A percentile compares a stretch with the other conserved stretches of the same genome.
Conservation (phyloP, 1,284 basidiomycete species). For the Porogramme epimiltina region DNA sequence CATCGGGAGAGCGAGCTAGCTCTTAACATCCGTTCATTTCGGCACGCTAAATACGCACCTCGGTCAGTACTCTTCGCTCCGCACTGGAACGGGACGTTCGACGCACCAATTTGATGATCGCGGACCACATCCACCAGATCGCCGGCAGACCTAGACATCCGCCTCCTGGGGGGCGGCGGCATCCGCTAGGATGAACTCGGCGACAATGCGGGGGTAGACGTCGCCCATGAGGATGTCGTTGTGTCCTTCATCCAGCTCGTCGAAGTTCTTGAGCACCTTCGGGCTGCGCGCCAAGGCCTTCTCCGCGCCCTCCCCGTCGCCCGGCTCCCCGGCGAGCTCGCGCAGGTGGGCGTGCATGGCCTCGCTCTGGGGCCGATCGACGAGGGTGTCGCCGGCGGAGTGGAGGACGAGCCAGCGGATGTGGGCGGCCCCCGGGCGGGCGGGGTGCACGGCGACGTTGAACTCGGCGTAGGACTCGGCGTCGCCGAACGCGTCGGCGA, state of each 20-base stretch:
- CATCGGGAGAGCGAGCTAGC: too few species aligned
- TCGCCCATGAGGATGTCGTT: conserved; percentile 51
- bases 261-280: conserved; percentile 43
- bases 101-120: too few species aligned
- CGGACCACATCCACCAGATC: too few species aligned
- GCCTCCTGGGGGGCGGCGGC: not conserved
- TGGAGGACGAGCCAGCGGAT: conserved; percentile 73
- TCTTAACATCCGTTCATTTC: too few species aligned
- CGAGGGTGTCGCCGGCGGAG: conserved; percentile 67
- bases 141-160: too few species aligned
- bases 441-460: conserved; percentile 46
- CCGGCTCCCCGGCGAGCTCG: conserved; percentile 26
- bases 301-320: not conserved
- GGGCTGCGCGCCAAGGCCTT: conserved; percentile 1
- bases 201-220: conserved; percentile 51
- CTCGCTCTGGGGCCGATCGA: conserved; percentile 65
- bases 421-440: conserved; percentile 35
- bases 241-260: conserved; percentile 55
- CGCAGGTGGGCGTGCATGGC: conserved; percentile 57
- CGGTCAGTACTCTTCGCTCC: too few species aligned
- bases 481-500: conserved; percentile 60
- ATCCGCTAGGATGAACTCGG: conserved; percentile 37
- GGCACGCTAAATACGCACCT: too few species aligned
- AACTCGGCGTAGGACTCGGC: conserved; percentile 48
- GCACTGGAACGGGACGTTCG: too few species aligned